These are phyloP conservation scores for Euphorbia pulcherrima DNA, from an alignment of 345 rosid genomes.

Conservation along the genomic window DNA sequence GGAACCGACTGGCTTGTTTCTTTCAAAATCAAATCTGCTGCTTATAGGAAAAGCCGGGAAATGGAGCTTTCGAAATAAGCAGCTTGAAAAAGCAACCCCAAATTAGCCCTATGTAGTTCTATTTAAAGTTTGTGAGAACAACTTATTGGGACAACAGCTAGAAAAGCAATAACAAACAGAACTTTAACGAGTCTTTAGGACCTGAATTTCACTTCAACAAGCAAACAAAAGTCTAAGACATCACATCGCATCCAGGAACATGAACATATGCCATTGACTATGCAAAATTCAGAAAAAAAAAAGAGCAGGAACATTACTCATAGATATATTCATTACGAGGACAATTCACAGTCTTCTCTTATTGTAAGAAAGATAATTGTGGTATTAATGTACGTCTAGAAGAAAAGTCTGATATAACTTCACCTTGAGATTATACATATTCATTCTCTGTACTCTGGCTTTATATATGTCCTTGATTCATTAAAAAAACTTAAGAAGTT, in stretches of 20 bases:
- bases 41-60: too few relatives aligned
- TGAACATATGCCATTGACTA: too few relatives aligned
- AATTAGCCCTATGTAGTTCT: too few relatives aligned
- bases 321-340: constrained; percentile 6
- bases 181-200: too few relatives aligned
- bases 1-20: too few relatives aligned
- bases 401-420: constrained; percentile 6
- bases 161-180: too few relatives aligned
- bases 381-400: background rate
- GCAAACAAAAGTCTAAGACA: background rate
- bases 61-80: too few relatives aligned
- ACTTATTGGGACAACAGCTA: too few relatives aligned
- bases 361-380: constrained; percentile 4
- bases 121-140: too few relatives aligned
- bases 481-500: background rate
- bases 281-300: background rate
- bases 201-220: too few relatives aligned
- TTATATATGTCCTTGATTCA: constrained; percentile 15
- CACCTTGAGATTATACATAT: background rate
- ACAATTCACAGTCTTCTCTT: constrained; percentile 4
- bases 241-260: background rate
- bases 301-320: background rate
- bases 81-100: too few relatives aligned
- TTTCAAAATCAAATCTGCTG: too few relatives aligned
- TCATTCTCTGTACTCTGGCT: constrained; percentile 5